Base-by-base conservation (phyloP, 148 eudicot species). In the Rhododendron simsii region DNA sequence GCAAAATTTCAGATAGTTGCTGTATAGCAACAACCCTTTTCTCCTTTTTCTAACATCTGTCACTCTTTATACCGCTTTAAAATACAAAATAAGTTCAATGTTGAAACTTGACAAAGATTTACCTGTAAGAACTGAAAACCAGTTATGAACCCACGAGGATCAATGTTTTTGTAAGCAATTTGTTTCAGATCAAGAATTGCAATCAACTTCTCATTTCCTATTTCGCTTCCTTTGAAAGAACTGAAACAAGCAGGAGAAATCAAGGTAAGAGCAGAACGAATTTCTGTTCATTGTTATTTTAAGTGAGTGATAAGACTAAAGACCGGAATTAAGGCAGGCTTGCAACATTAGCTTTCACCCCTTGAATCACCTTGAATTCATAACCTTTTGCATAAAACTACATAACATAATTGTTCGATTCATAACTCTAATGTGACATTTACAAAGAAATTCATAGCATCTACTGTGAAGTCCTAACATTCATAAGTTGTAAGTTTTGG, bases 51-150 rank as follows among this genome's bases (percentile, higher is more conserved):
- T 7, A 51, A 53, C 65, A 51, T 30, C 23, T 28, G 67, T 15
- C 45, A 41, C 51, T 12, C 74, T 65, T 9, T 65, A 9, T 26
- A 26, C 14, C 33, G 1, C 2, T 28, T 16, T 71, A 30, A 71
- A 39, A 12, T 23, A 57, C 51, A 63, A 39, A 39, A 41, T 20
- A 37, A 5, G 33, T 23, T 59, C 3, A 21, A 61, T 82, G 15
- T 39, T 14, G 45, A 41, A 41, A 0, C 45, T 6, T 41, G n/a
- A 82, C 53, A 50, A 73, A 47, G 39, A 63, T 33, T 80, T 83
- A 93, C 95, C 93, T 93, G 93, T 61, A 93, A 86, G 78, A 91
- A 89, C 82, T 93, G 95, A 90, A 93, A 93, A 28, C 95, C 93
- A 53, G 89, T 91, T 65, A 93, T 93, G 23, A 93, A 77, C 28